Base-by-base conservation (phyloP, 2,329 filamentous ascomycete genomes). In the Cytospora mali region DNA sequence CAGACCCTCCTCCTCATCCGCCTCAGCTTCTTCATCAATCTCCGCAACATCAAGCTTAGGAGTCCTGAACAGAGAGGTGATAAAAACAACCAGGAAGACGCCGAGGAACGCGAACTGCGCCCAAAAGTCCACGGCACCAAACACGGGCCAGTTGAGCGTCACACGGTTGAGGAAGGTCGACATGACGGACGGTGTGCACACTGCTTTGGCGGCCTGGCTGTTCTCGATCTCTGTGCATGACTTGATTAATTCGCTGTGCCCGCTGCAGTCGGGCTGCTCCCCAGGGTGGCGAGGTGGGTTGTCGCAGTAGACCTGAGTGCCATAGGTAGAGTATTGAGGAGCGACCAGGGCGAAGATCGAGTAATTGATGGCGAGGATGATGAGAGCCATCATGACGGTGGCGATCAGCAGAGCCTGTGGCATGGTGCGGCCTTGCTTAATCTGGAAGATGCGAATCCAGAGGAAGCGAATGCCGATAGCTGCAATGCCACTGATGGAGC, bases 111-210 rank as follows among this genome's bases (percentile, higher is more conserved):
- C 90, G 72, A 97, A 98, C 71, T 99, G 95, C 0, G 93, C 91
- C 93, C 93, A 99, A 75, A 98, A 99, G 68, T 92, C 85, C n/a
- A 98, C 79, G 13, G 89, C 87, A 13, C 95, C 95, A 71, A 99
- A 96, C 73, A 97, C 92, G 6, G 95, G 93, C 83, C 95, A 99
- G 73, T 96, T 97, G 71, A 97, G 85, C 25, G 91, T 93, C 65
- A 97, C 86, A 51, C 93, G 88, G 76, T 98, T 97, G 67, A 99
- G 82, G 76, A 99, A 96, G 0, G 92, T 97, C 64, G 91, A 95
- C 74, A 93, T 90, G 42, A 97, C 88, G 25, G 89, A 94, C 0
- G 95, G 93, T 0, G 93, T 98, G 81, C 95, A 99, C 25, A 96
- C 88, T 64, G 88, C 84, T 68, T 85, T 85, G 3, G 92, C 90